These are phyloP conservation scores for Cordyceps cicadae DNA, from an alignment of 2,329 filamentous ascomycete species.

Conservation along the genomic window DNA sequence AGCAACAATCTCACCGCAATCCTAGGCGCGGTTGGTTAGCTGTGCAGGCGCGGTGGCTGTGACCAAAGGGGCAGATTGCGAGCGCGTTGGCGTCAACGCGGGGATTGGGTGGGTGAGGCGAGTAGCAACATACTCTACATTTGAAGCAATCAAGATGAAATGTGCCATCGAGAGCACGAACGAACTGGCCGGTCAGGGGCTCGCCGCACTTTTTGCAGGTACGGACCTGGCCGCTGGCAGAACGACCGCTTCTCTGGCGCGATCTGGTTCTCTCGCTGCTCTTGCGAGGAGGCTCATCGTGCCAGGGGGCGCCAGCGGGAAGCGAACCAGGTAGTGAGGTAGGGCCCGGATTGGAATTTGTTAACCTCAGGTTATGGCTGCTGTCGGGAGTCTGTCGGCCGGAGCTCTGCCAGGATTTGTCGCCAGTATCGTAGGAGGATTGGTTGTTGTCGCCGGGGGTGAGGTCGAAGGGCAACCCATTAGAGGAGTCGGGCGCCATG, in stretches of 20 bases:
- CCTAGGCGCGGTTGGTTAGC: conserved; percentile 34
- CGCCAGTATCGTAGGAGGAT: conserved; percentile 23
- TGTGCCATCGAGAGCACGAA: conserved; percentile 84
- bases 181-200: conserved; percentile 87
- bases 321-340: conserved; percentile 19
- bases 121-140: conserved; percentile 63
- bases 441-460: conserved; percentile 22
- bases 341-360: conserved; percentile 27
- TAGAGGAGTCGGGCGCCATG: conserved; percentile 42
- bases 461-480: conserved; percentile 31
- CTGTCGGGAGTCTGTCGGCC: conserved; percentile 29
- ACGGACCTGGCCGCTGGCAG: conserved; percentile 52
- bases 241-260: conserved; percentile 44
- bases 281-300: conserved; percentile 38
- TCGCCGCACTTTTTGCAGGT: conserved; percentile 83
- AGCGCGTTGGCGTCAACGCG: not conserved
- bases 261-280: conserved; percentile 53
- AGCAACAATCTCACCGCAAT: conserved; percentile 92
- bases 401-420: conserved; percentile 31
- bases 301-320: conserved; percentile 18
- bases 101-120: not conserved
- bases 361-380: conserved; percentile 25
- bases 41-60: not conserved
- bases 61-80: not conserved
- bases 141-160: conserved; percentile 98